Percentiles rank a stretch among this genome's conserved stretches.
phyloP scores from a whole-genome alignment of 2,329 filamentous ascomycete species.

The Verticillium albo-atrum region DNA sequence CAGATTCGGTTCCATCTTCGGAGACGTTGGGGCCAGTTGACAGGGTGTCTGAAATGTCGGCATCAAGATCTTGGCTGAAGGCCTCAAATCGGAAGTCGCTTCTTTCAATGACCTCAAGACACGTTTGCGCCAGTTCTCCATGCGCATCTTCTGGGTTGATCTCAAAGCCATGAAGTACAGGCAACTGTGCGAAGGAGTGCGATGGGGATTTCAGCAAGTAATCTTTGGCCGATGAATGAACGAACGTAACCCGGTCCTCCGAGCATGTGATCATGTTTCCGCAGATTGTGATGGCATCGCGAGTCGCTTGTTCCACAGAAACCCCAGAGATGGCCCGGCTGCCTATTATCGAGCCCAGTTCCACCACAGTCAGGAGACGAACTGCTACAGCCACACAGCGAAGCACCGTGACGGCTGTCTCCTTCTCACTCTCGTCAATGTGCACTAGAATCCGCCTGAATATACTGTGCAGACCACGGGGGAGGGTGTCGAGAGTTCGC shows the following conservation, averaged over 20 bases:
- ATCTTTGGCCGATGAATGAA: not conserved
- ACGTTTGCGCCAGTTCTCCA: not conserved
- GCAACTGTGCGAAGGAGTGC: not conserved
- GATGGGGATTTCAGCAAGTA: not conserved
- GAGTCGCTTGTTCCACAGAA: not conserved
- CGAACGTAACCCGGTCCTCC: not conserved
- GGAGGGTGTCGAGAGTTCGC: not conserved
- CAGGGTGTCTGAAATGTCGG: not conserved
- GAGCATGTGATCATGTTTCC: not conserved
- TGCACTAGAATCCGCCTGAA: not conserved
- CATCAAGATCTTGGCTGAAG: not conserved
- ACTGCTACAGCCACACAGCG: not conserved
- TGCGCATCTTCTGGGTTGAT: not conserved
- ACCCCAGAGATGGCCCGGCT: not conserved
- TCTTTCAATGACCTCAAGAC: not conserved
- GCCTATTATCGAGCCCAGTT: not conserved
- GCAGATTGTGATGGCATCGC: not conserved
- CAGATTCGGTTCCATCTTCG: not conserved
- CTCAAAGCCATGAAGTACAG: not conserved
- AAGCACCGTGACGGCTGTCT: not conserved
- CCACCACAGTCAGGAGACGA: not conserved
- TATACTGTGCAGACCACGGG: not conserved
- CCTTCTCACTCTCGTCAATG: not conserved
- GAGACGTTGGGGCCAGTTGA: not conserved
- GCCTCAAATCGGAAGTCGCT: not conserved